These are phyloP conservation scores for Ustulina deusta DNA, from an alignment of 2,329 filamentous ascomycete genomes.

Conservation along the genomic window DNA sequence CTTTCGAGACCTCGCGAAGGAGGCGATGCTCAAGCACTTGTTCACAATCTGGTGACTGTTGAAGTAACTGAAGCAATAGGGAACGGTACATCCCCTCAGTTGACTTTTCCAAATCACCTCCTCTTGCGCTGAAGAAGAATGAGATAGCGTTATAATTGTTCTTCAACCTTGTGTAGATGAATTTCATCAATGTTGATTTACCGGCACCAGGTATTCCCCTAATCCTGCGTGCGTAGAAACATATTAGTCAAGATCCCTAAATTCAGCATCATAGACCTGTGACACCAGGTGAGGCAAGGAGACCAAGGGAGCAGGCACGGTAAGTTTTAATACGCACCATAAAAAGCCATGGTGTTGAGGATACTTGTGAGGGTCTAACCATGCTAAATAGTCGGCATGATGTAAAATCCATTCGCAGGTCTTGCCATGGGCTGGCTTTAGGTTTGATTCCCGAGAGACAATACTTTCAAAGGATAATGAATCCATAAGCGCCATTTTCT, in stretches of 20 bases:
- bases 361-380: slow-evolving; percentile 47
- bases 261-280: background rate
- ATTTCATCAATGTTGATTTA: slow-evolving; percentile 60
- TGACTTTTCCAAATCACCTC: slow-evolving; percentile 58
- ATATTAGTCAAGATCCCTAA: background rate
- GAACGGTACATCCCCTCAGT: slow-evolving; percentile 63
- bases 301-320: background rate
- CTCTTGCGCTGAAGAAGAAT: slow-evolving; percentile 65
- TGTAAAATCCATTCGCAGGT: slow-evolving; percentile 46
- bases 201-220: slow-evolving; percentile 58
- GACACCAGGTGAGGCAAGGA: background rate
- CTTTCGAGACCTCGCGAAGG: no score
- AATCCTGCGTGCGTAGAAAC: slow-evolving; percentile 47
- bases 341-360: slow-evolving; percentile 50
- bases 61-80: slow-evolving; percentile 60
- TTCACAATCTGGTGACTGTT: slow-evolving; percentile 49
- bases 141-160: slow-evolving; percentile 37
- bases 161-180: slow-evolving; percentile 42
- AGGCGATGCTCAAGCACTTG: slow-evolving; percentile 37
- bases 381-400: slow-evolving; percentile 48
- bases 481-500: background rate
- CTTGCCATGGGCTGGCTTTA: slow-evolving; percentile 36
- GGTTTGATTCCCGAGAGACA: slow-evolving; percentile 30
- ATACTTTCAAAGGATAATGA: slow-evolving; percentile 41
- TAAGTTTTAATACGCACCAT: slow-evolving; percentile 10